Evolutionary conservation across 1,284 basidiomycete species (phyloP), one percentile per base, ranked within the genome.

Genomic region (Malassezia slooffiae): DNA sequence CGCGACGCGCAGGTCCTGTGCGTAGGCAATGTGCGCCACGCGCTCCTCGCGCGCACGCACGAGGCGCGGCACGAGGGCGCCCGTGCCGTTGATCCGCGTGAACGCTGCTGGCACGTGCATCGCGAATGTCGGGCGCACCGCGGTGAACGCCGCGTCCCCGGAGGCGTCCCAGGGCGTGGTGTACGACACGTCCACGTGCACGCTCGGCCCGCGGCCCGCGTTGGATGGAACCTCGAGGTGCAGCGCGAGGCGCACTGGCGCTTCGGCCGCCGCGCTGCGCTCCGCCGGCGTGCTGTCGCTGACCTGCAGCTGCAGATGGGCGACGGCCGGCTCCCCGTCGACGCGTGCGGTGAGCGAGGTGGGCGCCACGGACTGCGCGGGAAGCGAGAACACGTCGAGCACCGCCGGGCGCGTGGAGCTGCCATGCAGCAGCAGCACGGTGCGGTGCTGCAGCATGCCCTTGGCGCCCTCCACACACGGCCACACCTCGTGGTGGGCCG

Each of bases 401-500:
- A n/a, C n/a, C n/a, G n/a, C n/a, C n/a, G n/a, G n/a, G n/a, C n/a
- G n/a, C n/a, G n/a, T n/a, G n/a, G n/a, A n/a, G n/a, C n/a, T n/a
- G n/a, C 22, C 34, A 11, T 17, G 11, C 13, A 26, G 9, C 5
- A 8, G 16, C n/a, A 36, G 8, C 23, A n/a, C n/a, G 34, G 26
- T 24, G 24, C 17, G 34, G 29, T 42, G 41, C 28, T 24, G 4
- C 26, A n/a, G n/a, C n/a, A 31, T 8, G n/a, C 22, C 28, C 27
- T 3, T 11, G 9, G 2, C 24, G 10, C 22, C n/a, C 6, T 15
- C 29, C 15, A n/a, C 29, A 15, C n/a, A 19, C 17, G 41, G 24
- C 41, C 41, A 42, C 21, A 42, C 27, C 15, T 42, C 34, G 21
- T 36, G 41, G 27, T 35, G 5, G 15, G 26, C 4, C 24, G 34